Evolutionary conservation across 108 stramenopile species (phyloP).

Genomic region (Poteriospumella lacustris): DNA sequence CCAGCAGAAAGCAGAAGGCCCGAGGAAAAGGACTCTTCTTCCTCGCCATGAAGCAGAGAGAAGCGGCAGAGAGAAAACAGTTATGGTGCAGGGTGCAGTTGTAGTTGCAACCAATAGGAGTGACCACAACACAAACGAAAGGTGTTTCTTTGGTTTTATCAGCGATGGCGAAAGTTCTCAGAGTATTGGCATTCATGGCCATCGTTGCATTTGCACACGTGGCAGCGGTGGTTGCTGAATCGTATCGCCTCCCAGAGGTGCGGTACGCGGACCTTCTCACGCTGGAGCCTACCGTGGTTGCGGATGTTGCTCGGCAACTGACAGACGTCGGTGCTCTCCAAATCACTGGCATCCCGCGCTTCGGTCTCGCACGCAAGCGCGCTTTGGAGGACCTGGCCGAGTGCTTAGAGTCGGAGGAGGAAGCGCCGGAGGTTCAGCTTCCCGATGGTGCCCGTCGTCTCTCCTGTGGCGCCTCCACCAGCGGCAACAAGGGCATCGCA

Average conservation of each 20-base stretch:
- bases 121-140: too few relatives aligned
- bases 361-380: not conserved
- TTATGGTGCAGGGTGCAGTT: too few relatives aligned
- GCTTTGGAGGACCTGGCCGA: not conserved
- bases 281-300: not conserved
- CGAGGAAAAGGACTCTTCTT: too few relatives aligned
- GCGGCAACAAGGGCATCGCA: not conserved
- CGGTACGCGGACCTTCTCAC: not conserved
- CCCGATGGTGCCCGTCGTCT: slow-evolving; percentile 10
- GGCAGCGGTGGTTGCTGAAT: too few relatives aligned
- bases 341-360: slow-evolving; percentile 6
- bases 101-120: too few relatives aligned
- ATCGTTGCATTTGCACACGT: too few relatives aligned
- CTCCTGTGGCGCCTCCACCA: not conserved
- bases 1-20: too few relatives aligned
- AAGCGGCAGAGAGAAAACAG: too few relatives aligned
- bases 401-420: not conserved
- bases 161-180: too few relatives aligned
- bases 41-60: too few relatives aligned
- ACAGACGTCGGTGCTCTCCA: not conserved
- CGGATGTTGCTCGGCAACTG: not conserved
- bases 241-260: not conserved
- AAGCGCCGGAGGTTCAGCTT: not conserved
- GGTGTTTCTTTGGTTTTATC: too few relatives aligned
- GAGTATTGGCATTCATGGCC: too few relatives aligned